A percentile compares a stretch with the other conserved stretches of the same genome.
phyloP scores from a whole-genome alignment of 495 filamentous ascomycete species.

The Emericellopsis terricola region DNA sequence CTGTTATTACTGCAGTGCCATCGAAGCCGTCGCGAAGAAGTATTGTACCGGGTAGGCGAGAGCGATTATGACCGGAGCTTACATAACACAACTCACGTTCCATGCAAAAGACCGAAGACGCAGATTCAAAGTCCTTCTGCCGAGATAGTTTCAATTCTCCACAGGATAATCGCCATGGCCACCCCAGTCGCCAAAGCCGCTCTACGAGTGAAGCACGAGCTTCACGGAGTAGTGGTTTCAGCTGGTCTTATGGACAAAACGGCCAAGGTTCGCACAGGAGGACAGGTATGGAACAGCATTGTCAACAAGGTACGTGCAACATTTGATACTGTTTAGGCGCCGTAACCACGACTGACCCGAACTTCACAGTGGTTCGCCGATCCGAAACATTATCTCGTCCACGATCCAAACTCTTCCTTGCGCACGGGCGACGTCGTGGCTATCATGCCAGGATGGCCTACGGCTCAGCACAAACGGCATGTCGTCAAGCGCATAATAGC shows the following conservation, averaged over 20 bases:
- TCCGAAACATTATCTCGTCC: conserved; percentile 37
- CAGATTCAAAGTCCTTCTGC: too few species aligned
- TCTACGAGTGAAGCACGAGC: conserved; percentile 14
- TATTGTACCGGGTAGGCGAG: too few species aligned
- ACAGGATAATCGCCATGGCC: too few species aligned
- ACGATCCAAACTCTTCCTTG: conserved; percentile 59
- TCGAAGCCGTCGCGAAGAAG: too few species aligned
- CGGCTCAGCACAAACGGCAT: conserved; percentile 48
- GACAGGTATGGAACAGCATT: conserved; percentile 39
- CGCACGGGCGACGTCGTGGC: conserved; percentile 65
- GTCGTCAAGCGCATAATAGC: conserved; percentile 64
- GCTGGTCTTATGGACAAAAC: conserved; percentile 53
- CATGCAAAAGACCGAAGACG: too few species aligned
- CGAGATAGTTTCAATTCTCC: too few species aligned
- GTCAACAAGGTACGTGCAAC: conserved; percentile 33
- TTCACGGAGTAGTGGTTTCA: conserved; percentile 44
- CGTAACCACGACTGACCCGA: too few species aligned
- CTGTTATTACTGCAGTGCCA: too few species aligned
- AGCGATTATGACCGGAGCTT: too few species aligned
- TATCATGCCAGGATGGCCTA: conserved; percentile 48
- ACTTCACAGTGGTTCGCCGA: conserved; percentile 26
- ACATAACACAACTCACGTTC: too few species aligned
- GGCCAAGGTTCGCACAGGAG: conserved; percentile 46
- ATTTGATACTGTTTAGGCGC: background rate
- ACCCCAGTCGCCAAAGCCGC: conserved; percentile 11